Conservation (phyloP, 495 filamentous ascomycete genomes). For the Penicillium daleae region DNA sequence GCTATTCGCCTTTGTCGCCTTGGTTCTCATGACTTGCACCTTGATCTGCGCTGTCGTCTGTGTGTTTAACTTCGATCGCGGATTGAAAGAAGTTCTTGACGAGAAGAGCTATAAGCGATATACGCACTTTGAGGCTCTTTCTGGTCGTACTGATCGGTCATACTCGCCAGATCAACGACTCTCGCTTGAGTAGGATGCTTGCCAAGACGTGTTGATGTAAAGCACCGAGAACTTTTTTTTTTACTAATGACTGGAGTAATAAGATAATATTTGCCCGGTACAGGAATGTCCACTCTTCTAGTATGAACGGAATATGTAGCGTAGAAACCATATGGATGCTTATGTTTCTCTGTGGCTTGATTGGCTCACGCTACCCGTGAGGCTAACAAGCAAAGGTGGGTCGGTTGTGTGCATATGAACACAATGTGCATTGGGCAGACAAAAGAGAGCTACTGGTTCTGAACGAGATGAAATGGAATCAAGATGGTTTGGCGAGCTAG, state of each 20-base stretch:
- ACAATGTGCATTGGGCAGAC: neutral
- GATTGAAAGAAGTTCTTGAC: constrained; percentile 7
- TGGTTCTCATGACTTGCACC: constrained; percentile 14
- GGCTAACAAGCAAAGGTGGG: neutral
- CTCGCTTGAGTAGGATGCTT: neutral
- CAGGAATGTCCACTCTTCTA: neutral
- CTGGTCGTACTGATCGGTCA: neutral
- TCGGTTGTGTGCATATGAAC: neutral
- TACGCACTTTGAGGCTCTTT: constrained; percentile 2
- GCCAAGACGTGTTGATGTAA: neutral
- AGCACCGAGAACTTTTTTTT: neutral
- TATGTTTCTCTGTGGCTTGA: constrained; percentile 11
- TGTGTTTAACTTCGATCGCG: constrained; percentile 21
- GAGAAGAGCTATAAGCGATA: neutral
- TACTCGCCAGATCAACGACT: neutral
- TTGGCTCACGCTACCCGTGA: constrained; percentile 5
- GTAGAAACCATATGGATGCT: neutral
- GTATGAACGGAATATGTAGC: neutral
- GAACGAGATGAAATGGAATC: neutral
- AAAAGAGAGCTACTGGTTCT: neutral
- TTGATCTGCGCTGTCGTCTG: constrained; percentile 21
- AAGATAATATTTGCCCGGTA: neutral
- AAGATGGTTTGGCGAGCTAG: constrained; percentile 35
- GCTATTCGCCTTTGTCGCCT: constrained; percentile 20
- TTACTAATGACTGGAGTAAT: neutral